Percentiles rank a stretch among this genome's conserved stretches.
Conservation (phyloP, 768 basidiomycete species). For the Mycena maculata region DNA sequence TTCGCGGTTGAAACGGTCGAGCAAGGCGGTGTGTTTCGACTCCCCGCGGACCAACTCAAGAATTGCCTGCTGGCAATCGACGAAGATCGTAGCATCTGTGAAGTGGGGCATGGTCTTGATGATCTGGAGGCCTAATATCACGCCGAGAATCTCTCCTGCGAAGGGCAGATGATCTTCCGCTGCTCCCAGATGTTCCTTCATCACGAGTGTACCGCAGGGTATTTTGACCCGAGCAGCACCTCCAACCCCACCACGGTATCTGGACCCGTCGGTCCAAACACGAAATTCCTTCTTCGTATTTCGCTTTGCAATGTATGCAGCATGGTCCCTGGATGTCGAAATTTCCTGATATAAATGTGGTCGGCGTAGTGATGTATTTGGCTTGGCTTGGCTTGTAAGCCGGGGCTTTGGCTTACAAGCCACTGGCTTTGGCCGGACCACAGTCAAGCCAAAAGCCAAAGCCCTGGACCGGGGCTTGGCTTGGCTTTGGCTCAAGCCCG, state of each 20-base stretch:
- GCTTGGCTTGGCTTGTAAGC: too few species aligned
- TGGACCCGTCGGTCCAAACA: slow-evolving; percentile 28
- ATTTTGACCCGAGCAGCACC: slow-evolving; percentile 23
- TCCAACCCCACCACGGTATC: slow-evolving; percentile 15
- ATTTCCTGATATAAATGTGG: background rate
- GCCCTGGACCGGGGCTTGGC: too few species aligned
- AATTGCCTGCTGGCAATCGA: slow-evolving; percentile 29
- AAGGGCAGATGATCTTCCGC: background rate
- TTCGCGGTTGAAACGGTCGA: slow-evolving; percentile 13
- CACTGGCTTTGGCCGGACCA: too few species aligned
- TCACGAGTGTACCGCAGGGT: slow-evolving; percentile 18
- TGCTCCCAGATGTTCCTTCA: slow-evolving; percentile 19
- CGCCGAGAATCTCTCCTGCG: slow-evolving; percentile 27
- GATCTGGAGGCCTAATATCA: slow-evolving; percentile 11
- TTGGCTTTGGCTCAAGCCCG: too few species aligned
- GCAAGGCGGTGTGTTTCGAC: background rate
- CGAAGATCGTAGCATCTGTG: slow-evolving; percentile 17
- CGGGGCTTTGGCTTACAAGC: too few species aligned
- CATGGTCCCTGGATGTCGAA: background rate
- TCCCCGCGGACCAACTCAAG: background rate
- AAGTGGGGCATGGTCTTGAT: slow-evolving; percentile 3
- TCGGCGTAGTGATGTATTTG: too few species aligned
- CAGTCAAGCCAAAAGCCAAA: too few species aligned
- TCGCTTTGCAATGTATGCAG: background rate
- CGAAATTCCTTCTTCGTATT: slow-evolving; percentile 3